Conservation (phyloP, 371 early-diverging fungal genomes). For the Lichtheimia hyalospora region DNA sequence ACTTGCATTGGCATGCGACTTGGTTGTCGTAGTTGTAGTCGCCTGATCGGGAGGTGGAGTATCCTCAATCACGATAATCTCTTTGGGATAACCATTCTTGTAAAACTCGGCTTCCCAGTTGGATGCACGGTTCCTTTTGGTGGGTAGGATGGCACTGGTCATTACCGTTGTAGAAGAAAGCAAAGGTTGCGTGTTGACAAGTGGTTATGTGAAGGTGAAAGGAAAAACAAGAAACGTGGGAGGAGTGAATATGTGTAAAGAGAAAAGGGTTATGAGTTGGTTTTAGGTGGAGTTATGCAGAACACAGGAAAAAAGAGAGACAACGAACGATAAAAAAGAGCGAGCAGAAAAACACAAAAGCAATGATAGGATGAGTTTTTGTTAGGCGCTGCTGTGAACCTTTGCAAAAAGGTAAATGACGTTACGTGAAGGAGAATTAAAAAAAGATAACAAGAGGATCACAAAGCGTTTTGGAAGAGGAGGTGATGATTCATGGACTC, state of each 20-base stretch:
- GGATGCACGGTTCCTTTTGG: constrained; percentile 22
- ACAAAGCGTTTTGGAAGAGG: too few relatives aligned
- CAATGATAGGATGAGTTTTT: not conserved
- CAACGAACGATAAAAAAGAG: not conserved
- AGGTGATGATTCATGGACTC: too few relatives aligned
- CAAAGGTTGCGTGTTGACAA: not conserved
- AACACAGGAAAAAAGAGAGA: not conserved
- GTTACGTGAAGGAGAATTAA: not conserved
- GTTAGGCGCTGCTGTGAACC: too few relatives aligned
- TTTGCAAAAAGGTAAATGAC: not conserved
- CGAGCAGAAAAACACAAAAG: not conserved
- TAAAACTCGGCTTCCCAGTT: constrained; percentile 61
- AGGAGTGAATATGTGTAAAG: not conserved
- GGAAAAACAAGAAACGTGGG: not conserved
- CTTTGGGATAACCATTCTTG: constrained; percentile 63
- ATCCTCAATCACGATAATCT: constrained; percentile 65
- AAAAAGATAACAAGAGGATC: not conserved
- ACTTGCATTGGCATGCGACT: not conserved
- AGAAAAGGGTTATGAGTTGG: constrained; percentile 1
- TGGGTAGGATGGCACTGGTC: constrained; percentile 10
- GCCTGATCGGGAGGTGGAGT: constrained; percentile 50
- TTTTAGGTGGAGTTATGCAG: not conserved
- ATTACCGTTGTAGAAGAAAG: not conserved
- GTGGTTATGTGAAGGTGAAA: not conserved
- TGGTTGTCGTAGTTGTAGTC: not conserved